Base-by-base conservation (phyloP, 208 protist genomes). In the Blastocrithidia nonstop region DNA sequence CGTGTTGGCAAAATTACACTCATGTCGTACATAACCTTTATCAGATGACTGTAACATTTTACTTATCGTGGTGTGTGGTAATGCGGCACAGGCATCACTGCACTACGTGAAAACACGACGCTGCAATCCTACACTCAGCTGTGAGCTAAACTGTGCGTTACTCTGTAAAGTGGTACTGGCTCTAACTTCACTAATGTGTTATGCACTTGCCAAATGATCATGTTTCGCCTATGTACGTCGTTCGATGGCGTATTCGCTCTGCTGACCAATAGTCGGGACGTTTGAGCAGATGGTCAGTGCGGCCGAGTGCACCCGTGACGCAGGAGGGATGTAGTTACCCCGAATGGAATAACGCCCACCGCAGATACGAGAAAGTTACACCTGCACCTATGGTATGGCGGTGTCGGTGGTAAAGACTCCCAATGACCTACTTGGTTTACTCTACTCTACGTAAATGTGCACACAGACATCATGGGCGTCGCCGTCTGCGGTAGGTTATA, bases 351-450 rank as follows among this genome's bases (percentile, higher is more conserved):
- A 92, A 3, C 75, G 69, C 8, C 75, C 69, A 15, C 78, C 78
- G 24, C 88, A 43, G 33, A 82, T 65, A 57, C 83, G 84, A 26
- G 86, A 64, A 8, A 92, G 57, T 15, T 77, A 57, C 23, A 88
- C 45, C 3, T 57, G 73, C 8, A 88, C 50, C 38, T 92, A 77
- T 11, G 82, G 82, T 7, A 84, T 36, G 5, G 78, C 59, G 5
- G 82, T 76, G 28, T 92, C 82, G 3, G 82, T 88, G 7, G 82
- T 88, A 42, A 80, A 88, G 26, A 92, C 56, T 17, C 82, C 82
- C 36, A 88, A 61, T 33, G 50, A 69, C 35, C 88, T 82, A 35
- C 67, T 85, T 8, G 72, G 51, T 16, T 70, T 71, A 6, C 54
- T 54, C 41, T 92, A 77, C 20, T 67, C 49, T 2, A 92, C 82